Percentiles rank a stretch among this genome's conserved stretches.
These are phyloP conservation scores for Colletotrichum sp. DNA, from an alignment of 2,329 filamentous ascomycete species.

Conservation along the genomic window DNA sequence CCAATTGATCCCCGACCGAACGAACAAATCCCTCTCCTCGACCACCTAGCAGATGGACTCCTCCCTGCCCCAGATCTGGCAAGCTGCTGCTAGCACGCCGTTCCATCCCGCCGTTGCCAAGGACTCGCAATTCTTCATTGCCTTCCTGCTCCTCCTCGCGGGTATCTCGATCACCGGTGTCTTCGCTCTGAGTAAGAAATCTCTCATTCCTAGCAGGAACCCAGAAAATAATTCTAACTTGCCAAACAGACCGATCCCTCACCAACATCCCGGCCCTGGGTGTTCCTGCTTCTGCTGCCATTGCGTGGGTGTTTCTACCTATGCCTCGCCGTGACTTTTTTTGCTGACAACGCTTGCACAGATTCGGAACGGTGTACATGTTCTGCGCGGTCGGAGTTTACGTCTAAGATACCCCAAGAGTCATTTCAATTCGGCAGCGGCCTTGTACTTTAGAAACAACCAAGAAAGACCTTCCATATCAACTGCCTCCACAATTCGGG, in stretches of 20 bases:
- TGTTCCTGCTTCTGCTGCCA: slow-evolving; percentile 83
- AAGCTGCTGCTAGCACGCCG: slow-evolving; percentile 86
- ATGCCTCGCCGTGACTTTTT: slow-evolving; percentile 1
- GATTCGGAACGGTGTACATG: slow-evolving; percentile 95
- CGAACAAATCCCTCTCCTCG: background rate
- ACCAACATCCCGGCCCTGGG: slow-evolving; percentile 79
- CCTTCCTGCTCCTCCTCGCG: slow-evolving; percentile 74
- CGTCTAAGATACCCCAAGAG: slow-evolving; percentile 71
- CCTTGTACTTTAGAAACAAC: slow-evolving; percentile 25
- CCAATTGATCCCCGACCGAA: background rate
- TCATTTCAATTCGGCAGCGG: slow-evolving; percentile 24
- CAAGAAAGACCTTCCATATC: slow-evolving; percentile 12
- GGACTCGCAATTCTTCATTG: slow-evolving; percentile 82
- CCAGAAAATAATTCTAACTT: slow-evolving; percentile 24
- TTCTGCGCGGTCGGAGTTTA: slow-evolving; percentile 99
- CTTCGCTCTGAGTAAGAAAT: slow-evolving; percentile 81
- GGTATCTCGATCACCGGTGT: slow-evolving; percentile 77
- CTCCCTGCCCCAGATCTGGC: slow-evolving; percentile 89
- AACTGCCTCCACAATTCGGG: background rate
- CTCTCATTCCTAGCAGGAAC: background rate
- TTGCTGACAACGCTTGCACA: slow-evolving; percentile 38
- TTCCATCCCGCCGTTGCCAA: slow-evolving; percentile 84
- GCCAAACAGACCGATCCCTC: slow-evolving; percentile 76
- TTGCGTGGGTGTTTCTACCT: slow-evolving; percentile 71
- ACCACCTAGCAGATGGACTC: slow-evolving; percentile 64